Evolutionary conservation across 768 basidiomycete genomes (phyloP), one percentile per base, ranked within the genome.

Genomic region (Amylocystis lapponica): DNA sequence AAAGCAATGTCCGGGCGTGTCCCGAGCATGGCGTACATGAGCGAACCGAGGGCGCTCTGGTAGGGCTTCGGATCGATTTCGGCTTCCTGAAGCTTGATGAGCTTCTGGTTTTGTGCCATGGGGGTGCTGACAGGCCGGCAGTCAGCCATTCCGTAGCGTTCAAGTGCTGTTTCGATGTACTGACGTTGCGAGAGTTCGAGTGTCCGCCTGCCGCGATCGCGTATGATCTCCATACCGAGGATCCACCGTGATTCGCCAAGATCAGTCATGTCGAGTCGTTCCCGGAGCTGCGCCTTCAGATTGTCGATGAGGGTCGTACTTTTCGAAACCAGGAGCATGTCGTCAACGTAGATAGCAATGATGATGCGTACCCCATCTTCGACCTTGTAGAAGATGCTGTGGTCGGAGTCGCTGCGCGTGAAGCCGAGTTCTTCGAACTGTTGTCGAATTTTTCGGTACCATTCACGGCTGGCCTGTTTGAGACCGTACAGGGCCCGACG

Each of bases 1-100:
- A 50, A 65, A 0, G 63, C 50, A 8, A 72, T 54, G 32, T 74
- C 65, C 0, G 68, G 67, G 1, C 58, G 50, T 1, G 67, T 66
- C 8, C 54, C 55, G 3, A 65, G 41, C 3, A 64, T 50, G 0
- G 66, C 45, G 40, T 60, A 60, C 30, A 56, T 53, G 7, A 62
- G 50, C 4, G 48, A 27, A 6, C 58, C 59, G 14, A 63, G 32
- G 6, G 47, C 42, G 19, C 31, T 35, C 10, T 49, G 40, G 37
- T 62, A 62, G 1, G 52, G 54, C 5, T 48, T 23, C 33, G 36
- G 30, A 14, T 22, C 29, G 13, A 38, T 27, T 5, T 32, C 27
- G n/a, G n/a, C n/a, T n/a, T n/a, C n/a, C n/a, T n/a, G n/a, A 20
- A 25, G n/a, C 38, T 50, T 54, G 20, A 25, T 11, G 13, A 56